These are phyloP conservation scores for Erysimum pusillum DNA, from an alignment of 441 rosid species.

Conservation along the genomic window DNA sequence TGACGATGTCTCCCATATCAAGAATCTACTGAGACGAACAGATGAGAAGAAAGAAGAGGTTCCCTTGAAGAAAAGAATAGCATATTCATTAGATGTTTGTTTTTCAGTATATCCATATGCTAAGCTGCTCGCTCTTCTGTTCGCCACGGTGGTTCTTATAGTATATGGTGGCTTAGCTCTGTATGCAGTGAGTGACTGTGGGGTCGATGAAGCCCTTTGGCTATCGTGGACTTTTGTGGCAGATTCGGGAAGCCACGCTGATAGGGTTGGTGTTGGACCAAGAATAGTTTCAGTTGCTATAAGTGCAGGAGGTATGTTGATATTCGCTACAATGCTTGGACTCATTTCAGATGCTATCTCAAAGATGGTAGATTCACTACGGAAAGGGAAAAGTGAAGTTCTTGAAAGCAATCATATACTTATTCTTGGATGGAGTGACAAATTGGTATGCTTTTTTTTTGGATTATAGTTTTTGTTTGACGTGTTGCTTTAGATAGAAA, in stretches of 20 bases:
- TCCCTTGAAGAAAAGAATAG: constrained; percentile 92
- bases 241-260: constrained; percentile 92
- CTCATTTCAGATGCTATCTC: constrained; percentile 93
- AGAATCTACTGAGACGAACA: constrained; percentile 58
- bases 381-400: constrained; percentile 96
- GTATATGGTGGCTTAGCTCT: constrained; percentile 86
- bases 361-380: constrained; percentile 91
- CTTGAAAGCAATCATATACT: constrained; percentile 86
- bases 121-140: constrained; percentile 90
- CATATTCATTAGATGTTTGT: constrained; percentile 86
- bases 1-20: constrained; percentile 69
- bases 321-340: constrained; percentile 98
- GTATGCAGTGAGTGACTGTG: constrained; percentile 83
- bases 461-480: background rate
- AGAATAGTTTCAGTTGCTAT: constrained; percentile 90
- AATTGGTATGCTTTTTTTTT: constrained; percentile 65
- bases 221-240: constrained; percentile 93
- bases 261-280: constrained; percentile 78
- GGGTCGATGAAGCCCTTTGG: constrained; percentile 91
- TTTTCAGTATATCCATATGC: constrained; percentile 92
- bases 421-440: constrained; percentile 97
- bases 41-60: constrained; percentile 70
- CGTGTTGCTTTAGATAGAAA: background rate
- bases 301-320: constrained; percentile 94
- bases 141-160: constrained; percentile 86